A percentile compares a stretch with the other conserved stretches of the same genome.
These are phyloP conservation scores for Triticum dicoccoides DNA, from an alignment of 176 grass and related monocot genomes.

Conservation along the genomic window DNA sequence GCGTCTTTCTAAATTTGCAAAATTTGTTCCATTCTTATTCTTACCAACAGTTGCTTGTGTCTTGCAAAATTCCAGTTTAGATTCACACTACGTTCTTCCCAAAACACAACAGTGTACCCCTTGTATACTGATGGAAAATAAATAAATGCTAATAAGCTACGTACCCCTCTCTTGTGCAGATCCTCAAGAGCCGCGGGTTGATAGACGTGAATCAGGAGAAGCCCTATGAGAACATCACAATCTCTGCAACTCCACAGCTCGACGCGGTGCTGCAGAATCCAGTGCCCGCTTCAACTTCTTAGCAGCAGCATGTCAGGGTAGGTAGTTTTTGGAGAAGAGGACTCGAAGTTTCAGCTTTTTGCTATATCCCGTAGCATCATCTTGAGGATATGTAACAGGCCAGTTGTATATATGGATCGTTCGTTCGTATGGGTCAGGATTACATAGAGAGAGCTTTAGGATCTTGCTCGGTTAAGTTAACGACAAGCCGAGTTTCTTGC, in stretches of 20 bases:
- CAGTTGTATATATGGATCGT: constrained; percentile 19
- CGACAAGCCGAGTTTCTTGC: not conserved
- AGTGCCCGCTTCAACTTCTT: not conserved
- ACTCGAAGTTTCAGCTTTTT: not conserved
- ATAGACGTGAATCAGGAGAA: constrained; percentile 75
- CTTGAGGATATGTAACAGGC: not conserved
- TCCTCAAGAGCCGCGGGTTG: constrained; percentile 49
- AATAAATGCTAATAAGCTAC: not conserved
- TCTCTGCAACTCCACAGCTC: constrained; percentile 46
- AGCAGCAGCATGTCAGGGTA: not conserved
- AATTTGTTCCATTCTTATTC: not conserved
- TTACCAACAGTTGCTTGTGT: not conserved
- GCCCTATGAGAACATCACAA: constrained; percentile 50
- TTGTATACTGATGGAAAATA: not conserved
- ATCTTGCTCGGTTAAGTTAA: not conserved
- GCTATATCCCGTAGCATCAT: not conserved
- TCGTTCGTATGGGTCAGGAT: not conserved
- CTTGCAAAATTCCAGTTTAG: not conserved
- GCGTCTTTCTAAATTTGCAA: not conserved
- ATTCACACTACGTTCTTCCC: not conserved
- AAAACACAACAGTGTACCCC: not conserved
- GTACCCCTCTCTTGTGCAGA: constrained; percentile 36
- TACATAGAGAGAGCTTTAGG: not conserved
- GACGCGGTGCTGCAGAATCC: constrained; percentile 31
- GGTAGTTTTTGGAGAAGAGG: not conserved